These are phyloP conservation scores for Incumbomyces lentus DNA, from an alignment of 2,329 filamentous ascomycete genomes.

Conservation along the genomic window DNA sequence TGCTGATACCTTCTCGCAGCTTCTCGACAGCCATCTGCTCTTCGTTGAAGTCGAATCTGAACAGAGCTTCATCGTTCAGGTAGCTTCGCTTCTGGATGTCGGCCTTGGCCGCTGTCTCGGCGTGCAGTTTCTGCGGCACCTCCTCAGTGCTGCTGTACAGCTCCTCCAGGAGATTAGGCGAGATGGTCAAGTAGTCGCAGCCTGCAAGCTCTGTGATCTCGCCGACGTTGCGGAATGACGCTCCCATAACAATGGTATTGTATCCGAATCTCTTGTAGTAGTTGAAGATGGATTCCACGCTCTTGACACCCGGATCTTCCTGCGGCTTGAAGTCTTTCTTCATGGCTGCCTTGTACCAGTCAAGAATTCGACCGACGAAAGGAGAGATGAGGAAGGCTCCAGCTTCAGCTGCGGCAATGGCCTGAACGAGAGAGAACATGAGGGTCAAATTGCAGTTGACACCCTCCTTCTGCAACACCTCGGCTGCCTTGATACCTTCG, in stretches of 20 bases:
- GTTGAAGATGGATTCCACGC: slow-evolving; percentile 91
- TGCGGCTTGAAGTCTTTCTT: slow-evolving; percentile 86
- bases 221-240: slow-evolving; percentile 89
- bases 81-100: slow-evolving; percentile 82
- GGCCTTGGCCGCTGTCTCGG: slow-evolving; percentile 53
- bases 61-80: slow-evolving; percentile 76
- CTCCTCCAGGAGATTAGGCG: slow-evolving; percentile 87
- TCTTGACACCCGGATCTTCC: slow-evolving; percentile 93
- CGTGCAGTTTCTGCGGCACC: slow-evolving; percentile 88
- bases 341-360: slow-evolving; percentile 95
- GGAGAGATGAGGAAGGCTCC: slow-evolving; percentile 95
- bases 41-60: slow-evolving; percentile 99
- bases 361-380: slow-evolving; percentile 97
- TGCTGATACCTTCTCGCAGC: slow-evolving; percentile 97
- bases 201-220: slow-evolving; percentile 98
- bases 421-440: slow-evolving; percentile 93
- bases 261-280: slow-evolving; percentile 99
- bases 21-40: slow-evolving; percentile 99
- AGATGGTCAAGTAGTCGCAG: slow-evolving; percentile 98
- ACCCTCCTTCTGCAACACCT: slow-evolving; percentile 88
- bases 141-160: slow-evolving; percentile 71
- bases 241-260: slow-evolving; percentile 99
- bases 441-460: slow-evolving; percentile 99
- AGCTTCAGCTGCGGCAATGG: slow-evolving; percentile 91
- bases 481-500: slow-evolving; percentile 98